Evolutionary conservation across 2,329 filamentous ascomycete genomes (phyloP).

Genomic region (Ophiocordyceps camponoti-saundersi): DNA sequence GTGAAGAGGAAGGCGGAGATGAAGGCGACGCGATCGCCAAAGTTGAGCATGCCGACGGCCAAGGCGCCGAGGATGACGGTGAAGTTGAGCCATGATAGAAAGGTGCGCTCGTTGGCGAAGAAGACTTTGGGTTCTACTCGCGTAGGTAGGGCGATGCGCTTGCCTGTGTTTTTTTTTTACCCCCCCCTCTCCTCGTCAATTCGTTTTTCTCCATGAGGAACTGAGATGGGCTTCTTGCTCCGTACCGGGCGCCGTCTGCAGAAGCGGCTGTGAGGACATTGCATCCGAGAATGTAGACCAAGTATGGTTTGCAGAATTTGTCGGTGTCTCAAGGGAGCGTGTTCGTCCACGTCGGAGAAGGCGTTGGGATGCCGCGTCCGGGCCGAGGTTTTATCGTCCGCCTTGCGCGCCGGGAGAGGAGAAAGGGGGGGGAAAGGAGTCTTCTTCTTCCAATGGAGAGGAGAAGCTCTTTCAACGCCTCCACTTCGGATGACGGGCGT

Average conservation of each 20-base stretch:
- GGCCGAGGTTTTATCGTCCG: too few species aligned
- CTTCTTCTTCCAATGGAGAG: background rate
- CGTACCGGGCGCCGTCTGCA: slow-evolving; percentile 82
- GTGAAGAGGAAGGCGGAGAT: slow-evolving; percentile 92
- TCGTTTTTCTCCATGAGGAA: background rate
- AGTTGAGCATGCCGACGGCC: slow-evolving; percentile 93
- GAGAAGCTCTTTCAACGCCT: background rate
- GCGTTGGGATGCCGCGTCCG: background rate
- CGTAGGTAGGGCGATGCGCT: slow-evolving; percentile 93
- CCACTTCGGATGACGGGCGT: background rate
- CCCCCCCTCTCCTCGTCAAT: background rate
- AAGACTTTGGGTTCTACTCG: slow-evolving; percentile 99
- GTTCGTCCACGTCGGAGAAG: background rate
- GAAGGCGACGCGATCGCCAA: slow-evolving; percentile 84
- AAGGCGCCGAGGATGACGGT: slow-evolving; percentile 95
- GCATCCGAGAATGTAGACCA: background rate
- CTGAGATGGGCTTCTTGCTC: background rate
- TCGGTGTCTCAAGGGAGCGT: background rate
- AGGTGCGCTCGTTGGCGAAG: slow-evolving; percentile 99
- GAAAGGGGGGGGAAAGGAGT: background rate
- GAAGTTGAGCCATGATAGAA: slow-evolving; percentile 99
- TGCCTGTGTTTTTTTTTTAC: slow-evolving; percentile 41
- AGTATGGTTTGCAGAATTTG: background rate
- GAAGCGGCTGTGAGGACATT: slow-evolving; percentile 94
- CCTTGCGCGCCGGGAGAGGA: too few species aligned